Percentiles rank a stretch among this genome's conserved stretches.
Evolutionary conservation across 2,329 filamentous ascomycete species (phyloP).

Genomic region (Plectosphaerella plurivora): DNA sequence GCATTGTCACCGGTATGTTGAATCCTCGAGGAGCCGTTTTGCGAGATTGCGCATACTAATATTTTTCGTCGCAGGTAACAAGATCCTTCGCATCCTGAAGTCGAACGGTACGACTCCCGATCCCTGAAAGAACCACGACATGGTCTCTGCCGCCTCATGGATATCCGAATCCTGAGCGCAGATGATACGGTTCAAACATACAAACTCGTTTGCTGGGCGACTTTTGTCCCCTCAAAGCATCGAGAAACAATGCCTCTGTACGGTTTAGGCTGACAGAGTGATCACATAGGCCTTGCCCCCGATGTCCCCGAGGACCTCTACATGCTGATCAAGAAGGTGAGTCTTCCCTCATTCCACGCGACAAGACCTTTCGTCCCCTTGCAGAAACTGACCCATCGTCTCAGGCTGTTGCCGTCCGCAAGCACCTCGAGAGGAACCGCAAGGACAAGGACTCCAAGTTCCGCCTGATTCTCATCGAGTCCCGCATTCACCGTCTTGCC

Average conservation of each 20-base stretch:
- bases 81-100: constrained; percentile 99
- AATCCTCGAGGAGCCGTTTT: neutral
- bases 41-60: neutral
- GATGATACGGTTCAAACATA: neutral
- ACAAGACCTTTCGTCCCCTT: no score
- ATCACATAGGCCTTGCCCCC: constrained; percentile 91
- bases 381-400: neutral
- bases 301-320: constrained; percentile 99
- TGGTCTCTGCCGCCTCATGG: no score
- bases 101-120: constrained; percentile 76
- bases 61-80: constrained; percentile 71
- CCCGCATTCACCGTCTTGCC: constrained; percentile 98
- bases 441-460: constrained; percentile 99
- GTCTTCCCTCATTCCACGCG: neutral
- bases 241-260: constrained; percentile 66
- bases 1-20: constrained; percentile 85
- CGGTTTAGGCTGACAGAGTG: constrained; percentile 93
- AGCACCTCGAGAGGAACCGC: constrained; percentile 99
- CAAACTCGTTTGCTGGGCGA: constrained; percentile 6
- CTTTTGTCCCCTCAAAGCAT: constrained; percentile 10
- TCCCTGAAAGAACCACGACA: constrained; percentile 13
- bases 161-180: neutral
- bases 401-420: constrained; percentile 94
- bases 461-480: constrained; percentile 99
- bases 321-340: constrained; percentile 99